A percentile compares a stretch with the other conserved stretches of the same genome.
Evolutionary conservation across 352 stramenopile species (phyloP).

Genomic region (Pythium folliculosum): DNA sequence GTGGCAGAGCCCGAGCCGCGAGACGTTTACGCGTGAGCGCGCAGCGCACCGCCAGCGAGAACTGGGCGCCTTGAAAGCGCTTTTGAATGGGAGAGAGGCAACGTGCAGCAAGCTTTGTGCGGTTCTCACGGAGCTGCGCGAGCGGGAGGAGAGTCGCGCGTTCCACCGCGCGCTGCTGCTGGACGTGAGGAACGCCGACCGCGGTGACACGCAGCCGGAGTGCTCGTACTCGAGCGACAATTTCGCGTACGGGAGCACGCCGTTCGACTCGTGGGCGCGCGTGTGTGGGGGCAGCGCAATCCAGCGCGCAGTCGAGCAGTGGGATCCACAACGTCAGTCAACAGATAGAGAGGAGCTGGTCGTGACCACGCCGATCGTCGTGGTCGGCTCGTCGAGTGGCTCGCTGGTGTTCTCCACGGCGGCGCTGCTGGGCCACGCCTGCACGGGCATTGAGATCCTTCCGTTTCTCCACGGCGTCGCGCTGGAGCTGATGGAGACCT

Average conservation of each 20-base stretch:
- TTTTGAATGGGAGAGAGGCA: not conserved
- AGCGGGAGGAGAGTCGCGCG: not conserved
- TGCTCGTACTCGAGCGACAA: constrained; percentile 42
- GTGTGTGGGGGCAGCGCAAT: constrained; percentile 21
- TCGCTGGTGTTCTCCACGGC: constrained; percentile 56
- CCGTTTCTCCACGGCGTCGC: constrained; percentile 41
- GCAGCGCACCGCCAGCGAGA: not conserved
- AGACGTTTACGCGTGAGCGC: not conserved
- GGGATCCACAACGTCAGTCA: not conserved
- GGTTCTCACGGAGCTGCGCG: constrained; percentile 4
- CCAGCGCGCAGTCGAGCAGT: constrained; percentile 13
- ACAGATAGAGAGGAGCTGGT: constrained; percentile 12
- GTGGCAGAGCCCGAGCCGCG: not conserved
- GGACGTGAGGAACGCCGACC: not conserved
- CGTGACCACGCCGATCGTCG: constrained; percentile 15
- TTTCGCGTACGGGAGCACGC: constrained; percentile 62
- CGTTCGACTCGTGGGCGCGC: constrained; percentile 46
- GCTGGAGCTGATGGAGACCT: constrained; percentile 12
- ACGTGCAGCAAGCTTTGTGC: not conserved
- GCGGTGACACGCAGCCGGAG: not conserved
- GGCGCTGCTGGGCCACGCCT: constrained; percentile 32
- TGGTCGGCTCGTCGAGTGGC: constrained; percentile 60
- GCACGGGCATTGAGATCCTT: constrained; percentile 53
- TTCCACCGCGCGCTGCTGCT: constrained; percentile 8
- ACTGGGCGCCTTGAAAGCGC: not conserved